Conservation (phyloP, 176 grass and related monocot species). For the Carex scoparia region DNA sequence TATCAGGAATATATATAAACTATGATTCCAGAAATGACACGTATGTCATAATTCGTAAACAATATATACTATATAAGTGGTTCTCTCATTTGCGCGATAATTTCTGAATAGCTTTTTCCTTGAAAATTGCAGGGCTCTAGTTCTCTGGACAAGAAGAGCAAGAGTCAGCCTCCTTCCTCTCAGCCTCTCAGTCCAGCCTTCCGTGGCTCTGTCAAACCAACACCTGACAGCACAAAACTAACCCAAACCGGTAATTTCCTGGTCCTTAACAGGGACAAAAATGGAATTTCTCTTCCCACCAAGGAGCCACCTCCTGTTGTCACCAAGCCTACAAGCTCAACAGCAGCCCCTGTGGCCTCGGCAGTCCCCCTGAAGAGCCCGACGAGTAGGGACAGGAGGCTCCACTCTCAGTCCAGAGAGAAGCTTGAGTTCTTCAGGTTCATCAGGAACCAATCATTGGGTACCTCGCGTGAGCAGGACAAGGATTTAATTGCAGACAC, state of each 20-base stretch:
- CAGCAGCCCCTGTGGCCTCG: constrained; percentile 11
- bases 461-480: constrained; percentile 17
- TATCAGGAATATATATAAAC: background rate
- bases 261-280: constrained; percentile 46
- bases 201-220: constrained; percentile 8
- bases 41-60: background rate
- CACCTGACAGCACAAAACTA: constrained; percentile 28
- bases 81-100: background rate
- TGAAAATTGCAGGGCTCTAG: constrained; percentile 27
- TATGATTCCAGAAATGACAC: background rate
- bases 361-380: constrained; percentile 25
- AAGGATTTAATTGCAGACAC: background rate
- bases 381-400: constrained; percentile 25
- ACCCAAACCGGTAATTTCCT: constrained; percentile 37
- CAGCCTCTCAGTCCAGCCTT: constrained; percentile 28
- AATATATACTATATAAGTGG: background rate
- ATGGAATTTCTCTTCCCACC: constrained; percentile 15
- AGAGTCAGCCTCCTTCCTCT: constrained; percentile 25
- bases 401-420: constrained; percentile 34
- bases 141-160: constrained; percentile 39
- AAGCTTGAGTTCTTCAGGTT: constrained; percentile 44
- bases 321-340: constrained; percentile 4
- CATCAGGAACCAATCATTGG: constrained; percentile 36
- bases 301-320: constrained; percentile 14
- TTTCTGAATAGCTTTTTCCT: background rate